These are phyloP conservation scores for Prototheca cutis DNA, from an alignment of 163 green algal species.

Conservation along the genomic window DNA sequence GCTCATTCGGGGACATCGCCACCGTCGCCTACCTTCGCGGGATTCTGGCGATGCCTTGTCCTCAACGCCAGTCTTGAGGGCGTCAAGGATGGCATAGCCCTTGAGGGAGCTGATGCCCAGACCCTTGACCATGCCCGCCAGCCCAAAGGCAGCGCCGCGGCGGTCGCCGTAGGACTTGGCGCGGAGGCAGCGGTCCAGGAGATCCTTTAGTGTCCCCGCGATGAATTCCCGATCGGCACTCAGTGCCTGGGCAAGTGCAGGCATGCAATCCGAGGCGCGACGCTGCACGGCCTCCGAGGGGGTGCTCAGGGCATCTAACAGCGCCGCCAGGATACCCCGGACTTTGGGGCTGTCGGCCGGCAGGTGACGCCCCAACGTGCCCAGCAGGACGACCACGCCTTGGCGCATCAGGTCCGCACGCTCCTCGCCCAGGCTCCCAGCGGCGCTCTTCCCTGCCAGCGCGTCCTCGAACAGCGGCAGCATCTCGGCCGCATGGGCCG, in stretches of 20 bases:
- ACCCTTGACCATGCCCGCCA: conserved; percentile 86
- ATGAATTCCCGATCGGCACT: conserved; percentile 43
- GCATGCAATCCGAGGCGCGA: conserved; percentile 74
- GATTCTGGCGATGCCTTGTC: too few relatives aligned
- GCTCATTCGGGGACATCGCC: too few relatives aligned
- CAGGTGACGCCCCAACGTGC: conserved; percentile 82
- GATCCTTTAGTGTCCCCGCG: conserved; percentile 44
- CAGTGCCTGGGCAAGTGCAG: conserved; percentile 60
- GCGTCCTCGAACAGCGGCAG: conserved; percentile 74
- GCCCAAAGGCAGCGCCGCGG: conserved; percentile 78
- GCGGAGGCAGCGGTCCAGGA: conserved; percentile 54
- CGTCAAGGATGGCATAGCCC: conserved; percentile 78
- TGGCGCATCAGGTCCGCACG: conserved; percentile 72
- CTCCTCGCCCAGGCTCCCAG: conserved; percentile 14
- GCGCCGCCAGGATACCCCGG: conserved; percentile 52
- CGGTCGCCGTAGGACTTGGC: conserved; percentile 63
- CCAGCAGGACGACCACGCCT: conserved; percentile 87
- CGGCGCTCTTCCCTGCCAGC: not conserved
- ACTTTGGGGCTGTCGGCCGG: conserved; percentile 63
- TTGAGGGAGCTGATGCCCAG: conserved; percentile 72
- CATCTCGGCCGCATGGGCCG: conserved; percentile 35
- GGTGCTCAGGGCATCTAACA: conserved; percentile 83
- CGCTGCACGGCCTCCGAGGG: conserved; percentile 87
- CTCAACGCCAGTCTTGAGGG: conserved; percentile 71
- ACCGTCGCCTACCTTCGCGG: conserved; percentile 25